Evolutionary conservation across 2,329 filamentous ascomycete genomes (phyloP), one percentile per base, ranked within the genome.

Genomic region (Simplicillium sp.): DNA sequence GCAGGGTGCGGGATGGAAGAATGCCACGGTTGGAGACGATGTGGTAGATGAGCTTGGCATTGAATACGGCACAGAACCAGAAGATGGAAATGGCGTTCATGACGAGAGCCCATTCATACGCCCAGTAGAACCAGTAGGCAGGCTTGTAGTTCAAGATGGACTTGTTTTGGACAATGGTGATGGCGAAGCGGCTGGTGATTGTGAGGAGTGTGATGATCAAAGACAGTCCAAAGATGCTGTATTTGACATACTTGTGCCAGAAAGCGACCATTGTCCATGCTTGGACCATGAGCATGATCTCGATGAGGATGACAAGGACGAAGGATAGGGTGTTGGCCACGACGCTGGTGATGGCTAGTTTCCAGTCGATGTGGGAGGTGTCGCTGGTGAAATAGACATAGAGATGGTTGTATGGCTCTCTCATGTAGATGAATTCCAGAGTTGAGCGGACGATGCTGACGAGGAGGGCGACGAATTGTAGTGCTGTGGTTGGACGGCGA

Each of bases 391-490:
- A 74, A 46, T 70, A 61, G 16, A 71, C 61, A 57, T 87, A 88
- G 42, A 80, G 71, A 39, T 79, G 66, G 49, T 71, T 65, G 50
- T 77, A 80, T 4, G 69, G 64, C 3, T 77, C 77, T 8, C 76
- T 73, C 53, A 78, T 80, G 58, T 74, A 83, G 42, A 77, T 54
- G 39, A 66, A 62, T 16, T 78, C 64, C 5, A 87, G 60, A 13
- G 72, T 56, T 53, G 69, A 71, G 44, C 84, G 80, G 36, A 78
- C 57, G 38, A 74, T 63, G 59, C 82, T 80, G 53, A 80, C 54
- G 37, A 73, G 38, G 15, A 94, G 70, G 12, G 75, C 74, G 17
- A 70, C 44, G 15, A 73, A 49, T 54, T 89, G 87, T 51, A 88
- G 65, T 47, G 80, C 53, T 56, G 84, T 84, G 15, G 86, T 71